Evolutionary conservation across 371 early-diverging fungal genomes (phyloP), one percentile per base, ranked within the genome.

Genomic region (Mortierella sp.): DNA sequence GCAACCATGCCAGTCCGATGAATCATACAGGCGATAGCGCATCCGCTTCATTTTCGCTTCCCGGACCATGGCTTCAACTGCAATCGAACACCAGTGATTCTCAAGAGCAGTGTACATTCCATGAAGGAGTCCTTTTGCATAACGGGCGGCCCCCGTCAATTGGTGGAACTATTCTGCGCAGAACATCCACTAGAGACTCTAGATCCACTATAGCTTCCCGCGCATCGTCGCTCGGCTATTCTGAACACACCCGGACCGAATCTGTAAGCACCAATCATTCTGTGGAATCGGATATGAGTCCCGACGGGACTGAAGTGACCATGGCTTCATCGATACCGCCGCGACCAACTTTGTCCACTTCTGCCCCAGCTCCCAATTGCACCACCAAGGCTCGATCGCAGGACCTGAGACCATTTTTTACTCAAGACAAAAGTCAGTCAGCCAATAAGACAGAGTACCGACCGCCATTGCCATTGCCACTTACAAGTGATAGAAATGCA

Each of bases 281-380:
- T 2, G 9, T 53, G 31, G 34, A 34, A 7, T 64, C 59, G 4
- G 55, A 60, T 13, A 40, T 22, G 34, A 47, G 54, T n/a, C 34
- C n/a, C 2, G 62, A 29, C 26, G 68, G 54, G 31, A 23, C n/a
- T 22, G 26, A n/a, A 26, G 13, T 35, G 17, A 42, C 31, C 4
- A 9, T 28, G 26, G n/a, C n/a, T 5, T 23, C 32, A 4, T 15
- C 59, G 10, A 19, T 34, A 17, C 57, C 42, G 13, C 61, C 57
- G 5, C 28, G 34, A 4, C 45, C 65, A 58, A 37, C 34, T 2
- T 40, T 68, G 64, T 61, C 72, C 8, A 64, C 72, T n/a, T 67
- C 72, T 0, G 68, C 64, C 7, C 67, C 77, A 22, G 43, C 29
- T 10, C 40, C 64, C 13, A 72, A 62, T 49, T 68, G 64, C 40